phyloP scores from a whole-genome alignment of 768 basidiomycete genomes.

The Cubamyces sp. region DNA sequence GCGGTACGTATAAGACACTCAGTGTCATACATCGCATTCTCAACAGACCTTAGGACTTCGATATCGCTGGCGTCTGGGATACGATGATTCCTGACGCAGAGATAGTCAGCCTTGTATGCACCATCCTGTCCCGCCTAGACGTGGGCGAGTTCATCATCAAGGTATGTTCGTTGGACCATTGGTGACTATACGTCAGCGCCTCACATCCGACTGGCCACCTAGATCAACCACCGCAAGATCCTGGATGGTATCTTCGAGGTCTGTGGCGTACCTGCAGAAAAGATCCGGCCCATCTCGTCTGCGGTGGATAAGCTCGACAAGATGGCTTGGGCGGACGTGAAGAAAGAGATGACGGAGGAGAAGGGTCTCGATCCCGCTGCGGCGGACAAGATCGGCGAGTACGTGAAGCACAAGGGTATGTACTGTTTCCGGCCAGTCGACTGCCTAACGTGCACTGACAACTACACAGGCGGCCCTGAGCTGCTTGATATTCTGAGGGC shows the following conservation, averaged over 20 bases:
- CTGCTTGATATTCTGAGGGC: slow-evolving; percentile 72
- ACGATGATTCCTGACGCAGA: slow-evolving; percentile 98
- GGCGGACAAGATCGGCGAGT: slow-evolving; percentile 95
- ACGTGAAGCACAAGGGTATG: slow-evolving; percentile 92
- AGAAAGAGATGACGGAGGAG: slow-evolving; percentile 95
- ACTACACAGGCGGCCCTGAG: slow-evolving; percentile 67
- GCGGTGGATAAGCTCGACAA: slow-evolving; percentile 99
- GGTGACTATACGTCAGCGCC: not conserved
- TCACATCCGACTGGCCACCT: not conserved
- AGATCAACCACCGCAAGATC: slow-evolving; percentile 97
- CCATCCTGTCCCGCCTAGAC: slow-evolving; percentile 79
- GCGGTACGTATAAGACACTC: slow-evolving; percentile 44
- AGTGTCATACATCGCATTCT: slow-evolving; percentile 29
- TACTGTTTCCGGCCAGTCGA: not conserved
- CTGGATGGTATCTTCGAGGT: slow-evolving; percentile 97
- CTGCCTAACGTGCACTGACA: not conserved
- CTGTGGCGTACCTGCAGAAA: slow-evolving; percentile 90
- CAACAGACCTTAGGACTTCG: slow-evolving; percentile 73
- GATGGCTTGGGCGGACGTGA: slow-evolving; percentile 90
- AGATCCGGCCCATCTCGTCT: slow-evolving; percentile 90
- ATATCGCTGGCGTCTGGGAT: slow-evolving; percentile 91
- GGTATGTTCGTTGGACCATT: slow-evolving; percentile 44
- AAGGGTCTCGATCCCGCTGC: slow-evolving; percentile 82
- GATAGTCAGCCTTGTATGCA: slow-evolving; percentile 78
- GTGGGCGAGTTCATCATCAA: slow-evolving; percentile 96